Evolutionary conservation across 352 stramenopile genomes (phyloP).

Genomic region (Phytophthora pini): DNA sequence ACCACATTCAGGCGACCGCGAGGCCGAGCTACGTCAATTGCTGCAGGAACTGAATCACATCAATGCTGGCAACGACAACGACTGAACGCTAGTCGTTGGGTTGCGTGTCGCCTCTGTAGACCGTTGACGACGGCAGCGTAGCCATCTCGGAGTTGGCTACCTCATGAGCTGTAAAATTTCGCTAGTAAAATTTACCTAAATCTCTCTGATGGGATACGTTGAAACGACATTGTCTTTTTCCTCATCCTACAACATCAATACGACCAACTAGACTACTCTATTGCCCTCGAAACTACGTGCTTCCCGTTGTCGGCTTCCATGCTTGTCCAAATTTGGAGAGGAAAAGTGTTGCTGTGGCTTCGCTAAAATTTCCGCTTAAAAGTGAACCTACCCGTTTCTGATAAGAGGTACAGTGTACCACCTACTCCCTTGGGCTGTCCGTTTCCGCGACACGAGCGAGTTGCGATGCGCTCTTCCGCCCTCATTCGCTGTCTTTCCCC

Average conservation of each 20-base stretch:
- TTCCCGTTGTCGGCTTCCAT: not conserved
- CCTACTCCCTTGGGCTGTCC: conserved; percentile 19
- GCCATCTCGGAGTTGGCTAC: conserved; percentile 8
- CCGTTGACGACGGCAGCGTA: conserved; percentile 9
- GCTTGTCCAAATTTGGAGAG: not conserved
- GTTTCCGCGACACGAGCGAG: conserved; percentile 5
- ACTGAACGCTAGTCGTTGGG: conserved; percentile 7
- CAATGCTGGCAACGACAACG: conserved; percentile 12
- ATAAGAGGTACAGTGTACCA: conserved; percentile 26
- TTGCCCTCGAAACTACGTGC: not conserved
- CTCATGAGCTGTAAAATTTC: conserved; percentile 9
- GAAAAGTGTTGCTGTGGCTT: too few relatives aligned
- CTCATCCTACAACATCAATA: not conserved
- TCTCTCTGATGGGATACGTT: conserved; percentile 23
- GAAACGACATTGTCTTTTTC: conserved; percentile 15
- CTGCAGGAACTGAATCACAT: conserved; percentile 45
- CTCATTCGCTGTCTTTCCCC: conserved; percentile 35
- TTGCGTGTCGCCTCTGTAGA: not conserved
- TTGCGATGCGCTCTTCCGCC: conserved; percentile 23
- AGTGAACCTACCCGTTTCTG: conserved; percentile 22
- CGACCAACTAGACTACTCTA: not conserved
- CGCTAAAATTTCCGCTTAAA: not conserved
- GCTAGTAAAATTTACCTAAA: conserved; percentile 28
- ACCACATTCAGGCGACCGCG: conserved; percentile 18
- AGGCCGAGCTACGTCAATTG: conserved; percentile 47